Evolutionary conservation across 768 basidiomycete genomes (phyloP), one percentile per base, ranked within the genome.

Genomic region (Boletus huronensis): DNA sequence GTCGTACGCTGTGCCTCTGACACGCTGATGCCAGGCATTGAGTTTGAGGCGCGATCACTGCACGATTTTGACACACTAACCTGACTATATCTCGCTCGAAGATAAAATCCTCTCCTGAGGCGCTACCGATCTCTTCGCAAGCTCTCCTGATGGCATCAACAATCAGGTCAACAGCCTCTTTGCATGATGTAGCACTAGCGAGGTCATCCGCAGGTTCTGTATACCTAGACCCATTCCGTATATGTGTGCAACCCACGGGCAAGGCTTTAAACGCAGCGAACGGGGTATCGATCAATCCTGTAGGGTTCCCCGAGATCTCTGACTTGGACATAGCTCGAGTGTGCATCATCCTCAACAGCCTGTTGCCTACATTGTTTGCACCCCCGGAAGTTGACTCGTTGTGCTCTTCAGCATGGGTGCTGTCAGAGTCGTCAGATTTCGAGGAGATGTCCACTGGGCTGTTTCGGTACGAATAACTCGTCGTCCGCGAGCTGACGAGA

Each of bases 381-480:
- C 42, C 34, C 9, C 34, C 47, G 5, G 39, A 21, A 34, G 47
- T 42, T 21, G 32, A 34, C 25, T 48, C 55, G 29, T 8, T 17
- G 26, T 35, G 40, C 17, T 7, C 52, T 14, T 34, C 17, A 16
- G 14, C 17, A 5, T 10, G 28, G 21, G 36, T 21, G 26, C 8
- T 8, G 5, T 28, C 8, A 19, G 48, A 5, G 25, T 35, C 8
- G 34, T 42, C 44, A 1, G 47, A 44, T n/a, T 44, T 43, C 11
- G 56, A 16, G 10, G 53, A 19, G 16, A 62, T 32, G 23, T 70
- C 47, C 40, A 77, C 77, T 2, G 83, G 60, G 57, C 74, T 80
- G 70, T 95, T 97, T 49, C 86, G 77, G 31, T 97, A 75, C 6
- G 93, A 93, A 71, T 97, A 97, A 62, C 90, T 94, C 21, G 84